These are phyloP conservation scores for Fusarium sp. DNA, from an alignment of 2,329 filamentous ascomycete species.

Conservation along the genomic window DNA sequence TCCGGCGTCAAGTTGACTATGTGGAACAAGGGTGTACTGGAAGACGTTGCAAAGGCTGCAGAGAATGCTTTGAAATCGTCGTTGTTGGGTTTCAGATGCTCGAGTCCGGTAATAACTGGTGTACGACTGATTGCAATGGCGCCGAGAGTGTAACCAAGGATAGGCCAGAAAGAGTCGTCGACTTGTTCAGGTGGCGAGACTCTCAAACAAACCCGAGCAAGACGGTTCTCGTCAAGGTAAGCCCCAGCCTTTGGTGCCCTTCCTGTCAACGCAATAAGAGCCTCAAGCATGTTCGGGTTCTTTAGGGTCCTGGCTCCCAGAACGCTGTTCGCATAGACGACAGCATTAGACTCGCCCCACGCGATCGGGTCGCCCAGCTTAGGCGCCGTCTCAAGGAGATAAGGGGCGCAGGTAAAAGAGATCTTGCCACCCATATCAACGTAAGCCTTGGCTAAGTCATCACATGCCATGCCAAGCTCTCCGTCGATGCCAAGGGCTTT, in stretches of 20 bases:
- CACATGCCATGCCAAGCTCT: constrained; percentile 2
- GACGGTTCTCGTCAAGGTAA: constrained; percentile 20
- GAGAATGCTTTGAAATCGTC: constrained; percentile 32
- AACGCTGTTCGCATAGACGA: constrained; percentile 29
- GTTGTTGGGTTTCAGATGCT: background rate
- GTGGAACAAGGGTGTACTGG: constrained; percentile 32
- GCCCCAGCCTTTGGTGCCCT: constrained; percentile 23
- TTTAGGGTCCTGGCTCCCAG: constrained; percentile 31
- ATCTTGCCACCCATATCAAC: constrained; percentile 23
- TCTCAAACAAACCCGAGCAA: background rate
- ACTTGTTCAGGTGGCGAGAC: background rate
- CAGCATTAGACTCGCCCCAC: constrained; percentile 32
- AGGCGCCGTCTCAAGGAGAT: constrained; percentile 23
- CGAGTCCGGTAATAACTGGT: constrained; percentile 20
- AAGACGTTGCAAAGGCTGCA: constrained; percentile 30
- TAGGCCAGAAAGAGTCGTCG: constrained; percentile 27
- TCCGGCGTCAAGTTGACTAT: constrained; percentile 26
- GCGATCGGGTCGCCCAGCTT: constrained; percentile 19
- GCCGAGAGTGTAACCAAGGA: constrained; percentile 25
- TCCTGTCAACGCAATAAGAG: constrained; percentile 25
- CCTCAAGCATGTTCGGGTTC: constrained; percentile 25
- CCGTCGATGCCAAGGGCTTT: constrained; percentile 7
- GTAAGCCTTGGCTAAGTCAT: constrained; percentile 10
- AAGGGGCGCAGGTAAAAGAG: constrained; percentile 32
- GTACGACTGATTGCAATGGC: constrained; percentile 11